Conservation (phyloP, 2,329 filamentous ascomycete species). For the Verticillium zaregamsianum region DNA sequence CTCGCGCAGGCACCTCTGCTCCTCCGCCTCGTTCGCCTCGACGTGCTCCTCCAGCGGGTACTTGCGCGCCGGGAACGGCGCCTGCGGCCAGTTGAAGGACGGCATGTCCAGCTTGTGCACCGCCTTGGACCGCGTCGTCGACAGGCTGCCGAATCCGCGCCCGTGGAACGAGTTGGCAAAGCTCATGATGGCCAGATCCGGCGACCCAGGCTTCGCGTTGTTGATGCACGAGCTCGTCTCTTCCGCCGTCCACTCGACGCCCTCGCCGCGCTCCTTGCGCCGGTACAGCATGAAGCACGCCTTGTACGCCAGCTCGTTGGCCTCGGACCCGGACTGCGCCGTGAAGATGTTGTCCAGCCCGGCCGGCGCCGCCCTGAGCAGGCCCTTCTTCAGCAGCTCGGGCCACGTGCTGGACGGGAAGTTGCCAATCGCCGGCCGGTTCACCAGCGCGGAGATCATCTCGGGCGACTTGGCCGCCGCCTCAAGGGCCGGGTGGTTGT, state of each 20-base stretch:
- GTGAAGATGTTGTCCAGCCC: slow-evolving; percentile 79
- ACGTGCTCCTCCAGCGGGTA: slow-evolving; percentile 70
- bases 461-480: slow-evolving; percentile 63
- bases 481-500: slow-evolving; percentile 70
- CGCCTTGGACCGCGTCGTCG: slow-evolving; percentile 75
- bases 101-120: slow-evolving; percentile 86
- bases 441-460: slow-evolving; percentile 71
- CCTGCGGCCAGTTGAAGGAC: slow-evolving; percentile 84
- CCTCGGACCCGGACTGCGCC: slow-evolving; percentile 73
- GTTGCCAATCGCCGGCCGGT: slow-evolving; percentile 75
- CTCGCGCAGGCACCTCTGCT: slow-evolving; percentile 68
- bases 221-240: slow-evolving; percentile 66
- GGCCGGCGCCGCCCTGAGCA: slow-evolving; percentile 69
- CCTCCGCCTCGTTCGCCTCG: slow-evolving; percentile 66
- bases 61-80: slow-evolving; percentile 72
- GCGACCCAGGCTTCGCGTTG: slow-evolving; percentile 69
- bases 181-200: slow-evolving; percentile 71
- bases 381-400: slow-evolving; percentile 64
- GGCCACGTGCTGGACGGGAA: slow-evolving; percentile 76
- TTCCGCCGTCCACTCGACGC: slow-evolving; percentile 66
- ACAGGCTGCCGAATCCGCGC: slow-evolving; percentile 72
- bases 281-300: slow-evolving; percentile 80
- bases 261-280: slow-evolving; percentile 64
- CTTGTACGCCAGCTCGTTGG: slow-evolving; percentile 83
- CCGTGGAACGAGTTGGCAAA: slow-evolving; percentile 79